A percentile compares a stretch with the other conserved stretches of the same genome.
phyloP scores from a whole-genome alignment of 2,329 filamentous ascomycete genomes.

The Diplodia intermedia region DNA sequence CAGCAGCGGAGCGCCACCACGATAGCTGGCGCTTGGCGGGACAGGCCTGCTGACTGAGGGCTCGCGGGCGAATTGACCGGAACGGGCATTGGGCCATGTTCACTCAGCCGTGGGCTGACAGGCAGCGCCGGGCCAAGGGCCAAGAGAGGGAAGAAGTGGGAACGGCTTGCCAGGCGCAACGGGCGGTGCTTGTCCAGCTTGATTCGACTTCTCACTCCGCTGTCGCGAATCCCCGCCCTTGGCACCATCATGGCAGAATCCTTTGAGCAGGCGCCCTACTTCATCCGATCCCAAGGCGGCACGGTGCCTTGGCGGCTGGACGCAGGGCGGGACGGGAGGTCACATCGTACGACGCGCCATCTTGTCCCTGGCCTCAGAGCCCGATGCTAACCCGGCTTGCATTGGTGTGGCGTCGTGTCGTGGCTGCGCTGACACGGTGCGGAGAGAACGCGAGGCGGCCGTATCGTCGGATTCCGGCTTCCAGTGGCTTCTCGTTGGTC shows the following conservation, averaged over 20 bases:
- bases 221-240: neutral
- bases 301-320: slow-evolving; percentile 15
- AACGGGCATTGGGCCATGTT: slow-evolving; percentile 12
- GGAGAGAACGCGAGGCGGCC: neutral
- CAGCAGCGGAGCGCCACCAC: slow-evolving; percentile 27
- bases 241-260: slow-evolving; percentile 20
- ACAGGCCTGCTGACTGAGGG: slow-evolving; percentile 16
- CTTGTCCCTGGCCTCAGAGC: neutral
- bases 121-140: slow-evolving; percentile 13
- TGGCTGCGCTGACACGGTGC: neutral
- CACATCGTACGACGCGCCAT: slow-evolving; percentile 15
- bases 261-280: neutral
- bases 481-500: slow-evolving; percentile 6
- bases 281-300: slow-evolving; percentile 14
- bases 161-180: slow-evolving; percentile 23
- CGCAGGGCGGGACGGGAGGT: neutral
- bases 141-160: slow-evolving; percentile 29
- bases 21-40: neutral
- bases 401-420: slow-evolving; percentile 10
- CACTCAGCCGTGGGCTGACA: slow-evolving; percentile 2
- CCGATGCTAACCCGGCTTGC: slow-evolving; percentile 2
- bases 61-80: neutral
- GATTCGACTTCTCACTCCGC: slow-evolving; percentile 18
- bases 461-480: slow-evolving; percentile 9
- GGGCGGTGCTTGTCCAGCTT: slow-evolving; percentile 26